Evolutionary conservation across 768 basidiomycete species (phyloP), one percentile per base, ranked within the genome.

Genomic region (Cyclocybe aegerita): DNA sequence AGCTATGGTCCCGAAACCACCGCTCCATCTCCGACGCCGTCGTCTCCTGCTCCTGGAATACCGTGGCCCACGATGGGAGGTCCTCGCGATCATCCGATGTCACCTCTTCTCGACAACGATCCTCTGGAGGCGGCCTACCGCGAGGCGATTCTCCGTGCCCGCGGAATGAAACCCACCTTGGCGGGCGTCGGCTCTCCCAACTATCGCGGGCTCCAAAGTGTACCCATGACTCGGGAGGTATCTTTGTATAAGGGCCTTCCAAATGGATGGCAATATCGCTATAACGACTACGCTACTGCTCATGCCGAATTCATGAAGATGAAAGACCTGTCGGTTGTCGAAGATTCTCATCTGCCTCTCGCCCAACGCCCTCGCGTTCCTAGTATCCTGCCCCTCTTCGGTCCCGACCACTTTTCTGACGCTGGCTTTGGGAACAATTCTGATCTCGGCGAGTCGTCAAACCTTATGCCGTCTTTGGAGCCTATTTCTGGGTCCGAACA

Each of bases 201-300:
- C 39, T 39, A 47, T 34, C 50, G 46, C 33, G 52, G 52, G 7
- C 42, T 61, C 15, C 56, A 57, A 9, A 60, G 62, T 45, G 59
- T 56, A 17, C 64, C 71, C 12, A 76, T 79, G 75, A 61, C 68
- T 52, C 73, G 76, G 29, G 75, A 77, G 53, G 74, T 77, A 29
- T 75, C 77, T 29, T 63, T 79, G 6, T 77, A 71, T 60, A 67
- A 70, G 46, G 76, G 77, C 12, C 65, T 77, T 32, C 77, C 75
- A 2, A 74, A 75, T 47, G 77, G 75, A 17, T 77, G 76, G 77
- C 77, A 77, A 49, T 74, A 67, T 56, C 66, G 62, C 14, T 64
- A 70, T 49, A 56, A 57, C 31, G 67, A 70, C 51, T 74, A 71
- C 42, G 58, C 64, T 17, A 60, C 65, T 38, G 73, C 72, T 4